Percentiles rank a stretch among this genome's conserved stretches.
Evolutionary conservation across 352 stramenopile genomes (phyloP).

Genomic region (Phytophthora europaea): DNA sequence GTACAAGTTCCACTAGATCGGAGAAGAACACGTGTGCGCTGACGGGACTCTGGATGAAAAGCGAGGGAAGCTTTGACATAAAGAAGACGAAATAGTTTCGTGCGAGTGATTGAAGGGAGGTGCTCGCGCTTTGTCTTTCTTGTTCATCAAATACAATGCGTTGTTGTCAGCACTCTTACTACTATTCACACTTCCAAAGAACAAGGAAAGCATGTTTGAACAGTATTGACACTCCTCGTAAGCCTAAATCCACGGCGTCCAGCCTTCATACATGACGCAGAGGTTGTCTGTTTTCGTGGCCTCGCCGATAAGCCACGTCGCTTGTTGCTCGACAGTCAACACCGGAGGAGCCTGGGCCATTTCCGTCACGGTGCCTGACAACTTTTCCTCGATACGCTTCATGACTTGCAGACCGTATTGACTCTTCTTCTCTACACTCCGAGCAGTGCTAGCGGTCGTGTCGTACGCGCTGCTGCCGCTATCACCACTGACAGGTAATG

Average conservation of each 20-base stretch:
- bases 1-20: slow-evolving; percentile 88
- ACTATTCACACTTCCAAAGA: not conserved
- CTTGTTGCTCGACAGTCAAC: slow-evolving; percentile 78
- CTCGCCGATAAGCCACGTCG: slow-evolving; percentile 83
- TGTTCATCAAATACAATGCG: slow-evolving; percentile 41
- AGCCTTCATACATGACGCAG: slow-evolving; percentile 92
- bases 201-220: not conserved
- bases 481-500: slow-evolving; percentile 24
- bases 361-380: slow-evolving; percentile 63
- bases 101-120: not conserved
- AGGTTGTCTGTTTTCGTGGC: slow-evolving; percentile 86
- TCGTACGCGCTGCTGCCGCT: slow-evolving; percentile 18
- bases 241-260: slow-evolving; percentile 87
- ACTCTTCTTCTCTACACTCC: slow-evolving; percentile 45
- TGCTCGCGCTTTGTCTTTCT: slow-evolving; percentile 15
- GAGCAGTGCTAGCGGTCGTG: not conserved
- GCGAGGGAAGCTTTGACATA: slow-evolving; percentile 32
- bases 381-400: slow-evolving; percentile 79
- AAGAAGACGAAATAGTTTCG: slow-evolving; percentile 19
- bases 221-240: not conserved
- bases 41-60: slow-evolving; percentile 21
- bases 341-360: slow-evolving; percentile 31
- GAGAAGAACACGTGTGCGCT: slow-evolving; percentile 16
- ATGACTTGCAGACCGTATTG: slow-evolving; percentile 75
- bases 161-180: slow-evolving; percentile 36